Base-by-base conservation (phyloP, 371 early-diverging fungal species). In the Fennellomyces sp. region DNA sequence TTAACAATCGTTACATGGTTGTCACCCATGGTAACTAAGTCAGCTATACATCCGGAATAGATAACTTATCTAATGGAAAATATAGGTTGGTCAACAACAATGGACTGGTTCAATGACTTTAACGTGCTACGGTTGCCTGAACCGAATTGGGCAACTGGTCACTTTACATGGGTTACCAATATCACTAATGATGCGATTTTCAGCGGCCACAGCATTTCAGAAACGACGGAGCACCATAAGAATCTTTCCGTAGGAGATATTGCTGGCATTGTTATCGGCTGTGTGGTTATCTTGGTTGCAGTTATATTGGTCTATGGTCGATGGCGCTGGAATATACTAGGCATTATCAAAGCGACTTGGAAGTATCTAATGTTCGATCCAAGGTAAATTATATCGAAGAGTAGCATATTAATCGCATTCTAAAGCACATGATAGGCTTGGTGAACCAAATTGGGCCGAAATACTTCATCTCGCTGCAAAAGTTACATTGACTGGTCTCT, bases 181-280 rank as follows among this genome's bases (percentile, higher is more conserved):
- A 26, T 15, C 36, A n/a, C 11, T 15, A n/a, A n/a, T 15, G 36
- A 36, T 8, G 36, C 11, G n/a, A n/a, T 36, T 11, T 15, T 36
- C 36, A n/a, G 11, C 36, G 10, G n/a, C n/a, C 10, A 36, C 36
- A 11, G n/a, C n/a, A 8, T 36, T 15, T 36, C n/a, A 36, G 36
- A 8, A 36, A n/a, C 36, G 11, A n/a, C 10, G 10, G 36, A 36
- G 11, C 11, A 36, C 11, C 11, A 8, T 11, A 36, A 11, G 10
- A 38, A 23, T 13, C 28, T 56, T 25, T 41, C 42, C 17, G 27
- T 17, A 11, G 49, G 49, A 11, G 48, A 48, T 7, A 47, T 58
- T 11, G 36, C 36, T 17, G 58, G 58, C 0, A 58, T 58, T 21
- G 33, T 36, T 7, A 17, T 58, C 13, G 58, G 50, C 12, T 47